Evolutionary conservation across 1,284 basidiomycete genomes (phyloP), one percentile per base, ranked within the genome.

Genomic region (Apiotrichum sp.): DNA sequence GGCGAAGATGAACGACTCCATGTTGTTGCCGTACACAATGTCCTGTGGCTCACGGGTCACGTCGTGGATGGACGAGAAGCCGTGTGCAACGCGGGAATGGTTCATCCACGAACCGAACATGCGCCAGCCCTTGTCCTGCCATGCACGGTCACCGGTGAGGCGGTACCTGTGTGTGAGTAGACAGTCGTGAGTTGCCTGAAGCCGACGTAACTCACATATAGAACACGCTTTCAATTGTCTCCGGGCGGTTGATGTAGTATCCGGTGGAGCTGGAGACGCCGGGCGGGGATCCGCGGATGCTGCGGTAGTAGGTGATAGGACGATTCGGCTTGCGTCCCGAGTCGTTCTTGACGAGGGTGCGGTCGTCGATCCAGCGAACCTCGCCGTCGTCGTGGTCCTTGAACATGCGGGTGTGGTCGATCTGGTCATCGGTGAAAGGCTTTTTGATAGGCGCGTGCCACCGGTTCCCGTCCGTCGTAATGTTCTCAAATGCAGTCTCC

Each of bases 121-220:
- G 60, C 78, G 75, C 82, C 82, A 83, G 3, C 81, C 82, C 41
- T 78, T 73, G 54, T 82, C 80, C 65, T 80, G 79, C 81, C 81
- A 83, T 55, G 73, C 74, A 6, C 68, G 66, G 66, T 83, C 80
- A 22, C 81, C 82, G 1, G 81, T 82, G 32, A 81, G 64, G 43
- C 81, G 73, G 68, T 77, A 82, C 79, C 80, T 80, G 65, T 4
- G 71, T 74, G 16, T 59, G 57, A 54, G 56, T 44, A 41, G 9
- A n/a, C 10, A 16, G 33, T 5, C 10, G 6, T n/a, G 6, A 11
- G 40, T 13, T 10, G 6, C n/a, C 14, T 7, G 36, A 7, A 38
- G 8, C 7, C 36, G 13, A 13, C 8, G 8, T 13, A 13, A 64
- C 71, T 65, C 53, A 74, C 74, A 77, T 75, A 65, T 75, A 75